Evolutionary conservation across 2,329 filamentous ascomycete genomes (phyloP).

Genomic region (Nigrospora sphaerica): DNA sequence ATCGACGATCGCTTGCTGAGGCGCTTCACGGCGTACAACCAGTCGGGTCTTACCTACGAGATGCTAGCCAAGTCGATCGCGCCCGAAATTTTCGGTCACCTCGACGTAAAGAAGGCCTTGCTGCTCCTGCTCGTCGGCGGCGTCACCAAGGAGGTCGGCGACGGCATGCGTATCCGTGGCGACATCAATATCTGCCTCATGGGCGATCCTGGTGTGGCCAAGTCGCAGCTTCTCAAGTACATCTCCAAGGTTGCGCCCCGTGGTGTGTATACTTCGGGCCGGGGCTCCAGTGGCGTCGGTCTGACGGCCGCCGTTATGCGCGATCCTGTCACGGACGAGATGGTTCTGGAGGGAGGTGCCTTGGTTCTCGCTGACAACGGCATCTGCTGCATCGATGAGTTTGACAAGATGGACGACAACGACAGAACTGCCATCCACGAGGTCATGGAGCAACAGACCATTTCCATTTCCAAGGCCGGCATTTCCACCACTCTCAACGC

Average conservation of each 20-base stretch:
- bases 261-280: conserved; percentile 77
- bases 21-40: conserved; percentile 78
- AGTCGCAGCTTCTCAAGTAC: conserved; percentile 96
- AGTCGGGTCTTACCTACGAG: conserved; percentile 89
- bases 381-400: conserved; percentile 82
- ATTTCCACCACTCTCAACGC: conserved; percentile 81
- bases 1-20: conserved; percentile 74
- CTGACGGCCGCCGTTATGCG: conserved; percentile 78
- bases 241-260: conserved; percentile 96
- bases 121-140: conserved; percentile 93
- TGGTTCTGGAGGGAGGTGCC: conserved; percentile 75
- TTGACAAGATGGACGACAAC: conserved; percentile 84
- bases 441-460: conserved; percentile 85
- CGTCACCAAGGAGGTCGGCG: conserved; percentile 92
- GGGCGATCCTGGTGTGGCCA: conserved; percentile 99
- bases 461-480: conserved; percentile 72
- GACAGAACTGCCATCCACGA: conserved; percentile 80
- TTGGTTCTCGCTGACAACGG: conserved; percentile 76
- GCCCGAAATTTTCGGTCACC: conserved; percentile 91
- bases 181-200: conserved; percentile 99
- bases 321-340: conserved; percentile 76
- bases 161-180: conserved; percentile 97
- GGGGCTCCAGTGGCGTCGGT: conserved; percentile 76
- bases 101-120: conserved; percentile 96
- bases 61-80: conserved; percentile 93